Base-by-base conservation (phyloP, 805 yeast species). In the Starmerella bombicola region DNA sequence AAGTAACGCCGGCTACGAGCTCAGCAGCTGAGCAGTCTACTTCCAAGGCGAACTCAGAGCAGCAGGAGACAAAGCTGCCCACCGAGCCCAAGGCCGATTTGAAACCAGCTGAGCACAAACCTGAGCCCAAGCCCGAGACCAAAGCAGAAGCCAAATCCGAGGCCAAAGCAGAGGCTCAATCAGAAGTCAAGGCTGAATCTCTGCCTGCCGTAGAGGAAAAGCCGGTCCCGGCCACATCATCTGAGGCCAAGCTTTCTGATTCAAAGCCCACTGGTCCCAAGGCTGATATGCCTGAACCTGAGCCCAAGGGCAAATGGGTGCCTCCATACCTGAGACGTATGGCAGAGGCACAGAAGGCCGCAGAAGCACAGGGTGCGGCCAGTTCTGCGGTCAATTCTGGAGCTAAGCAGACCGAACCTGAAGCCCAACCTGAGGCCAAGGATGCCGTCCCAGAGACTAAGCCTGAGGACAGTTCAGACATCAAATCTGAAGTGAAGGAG, bases 101-200 rank as follows among this genome's bases (percentile, higher is more conserved):
- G 28, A 24, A 24, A 13, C 12, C 13, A 10, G 28, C 28, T 24
- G 28, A 24, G 28, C 28, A 9, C 28, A 24, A 24, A 13, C 12
- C 28, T 24, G 28, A 24, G 28, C 12, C 13, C 13, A 24, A 24
- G 41, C 37, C 22, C 8, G 37, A 40, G 41, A 38, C 43, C 34
- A 52, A 38, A 47, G 41, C 35, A 33, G 53, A 32, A 42, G 39
- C 45, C 28, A 43, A 23, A 46, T 41, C 30, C 20, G 22, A 7
- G 34, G 34, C 34, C 18, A 44, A 37, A 46, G 42, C 30, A 32
- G 28, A 37, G 30, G 42, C 45, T 15, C 29, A 32, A 7, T 19
- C 16, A 30, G 24, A 35, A 16, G 46, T 42, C 15, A 35, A 37
- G 35, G 38, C 35, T 28, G 45, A 33, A 35, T 28, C 39, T n/a